phyloP scores from a whole-genome alignment of 2,329 filamentous ascomycete species.

The Penicillium sp. region DNA sequence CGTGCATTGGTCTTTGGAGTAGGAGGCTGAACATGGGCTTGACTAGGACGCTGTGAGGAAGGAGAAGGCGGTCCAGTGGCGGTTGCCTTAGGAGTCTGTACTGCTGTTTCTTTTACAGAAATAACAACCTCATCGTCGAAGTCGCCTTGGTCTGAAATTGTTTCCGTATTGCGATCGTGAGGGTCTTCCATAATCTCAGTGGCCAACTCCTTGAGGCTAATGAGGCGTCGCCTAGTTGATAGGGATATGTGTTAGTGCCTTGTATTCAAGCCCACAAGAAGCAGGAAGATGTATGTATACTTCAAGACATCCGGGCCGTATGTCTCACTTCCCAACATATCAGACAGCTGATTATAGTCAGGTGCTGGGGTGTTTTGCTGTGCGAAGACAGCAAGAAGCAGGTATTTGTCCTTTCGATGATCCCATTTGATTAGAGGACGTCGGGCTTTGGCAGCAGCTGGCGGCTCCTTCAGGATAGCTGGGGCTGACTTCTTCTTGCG shows the following conservation, averaged over 20 bases:
- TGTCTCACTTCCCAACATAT: constrained; percentile 7
- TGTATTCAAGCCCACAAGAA: not conserved
- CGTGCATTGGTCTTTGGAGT: too few species aligned
- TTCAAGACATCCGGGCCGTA: constrained; percentile 9
- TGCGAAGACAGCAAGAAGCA: constrained; percentile 18
- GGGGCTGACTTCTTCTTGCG: not conserved
- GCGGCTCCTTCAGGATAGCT: too few species aligned
- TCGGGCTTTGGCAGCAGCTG: not conserved
- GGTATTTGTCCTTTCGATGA: constrained; percentile 17
- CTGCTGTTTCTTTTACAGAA: not conserved
- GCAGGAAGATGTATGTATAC: not conserved
- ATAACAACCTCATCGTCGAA: constrained; percentile 2
- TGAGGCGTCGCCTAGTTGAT: constrained; percentile 11
- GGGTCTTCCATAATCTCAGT: constrained; percentile 16
- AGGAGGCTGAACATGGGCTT: too few species aligned
- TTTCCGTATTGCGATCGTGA: constrained; percentile 2
- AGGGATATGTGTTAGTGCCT: constrained; percentile 1
- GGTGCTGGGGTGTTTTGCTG: constrained; percentile 11
- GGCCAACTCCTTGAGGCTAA: constrained; percentile 3
- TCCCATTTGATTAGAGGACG: constrained; percentile 11
- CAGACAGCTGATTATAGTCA: constrained; percentile 14
- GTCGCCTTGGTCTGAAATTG: not conserved
- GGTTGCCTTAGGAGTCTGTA: too few species aligned
- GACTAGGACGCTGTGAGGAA: too few species aligned
- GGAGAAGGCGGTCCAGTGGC: too few species aligned